These are phyloP conservation scores for Neofusicoccum parvum DNA, from an alignment of 2,329 filamentous ascomycete species.

Conservation along the genomic window DNA sequence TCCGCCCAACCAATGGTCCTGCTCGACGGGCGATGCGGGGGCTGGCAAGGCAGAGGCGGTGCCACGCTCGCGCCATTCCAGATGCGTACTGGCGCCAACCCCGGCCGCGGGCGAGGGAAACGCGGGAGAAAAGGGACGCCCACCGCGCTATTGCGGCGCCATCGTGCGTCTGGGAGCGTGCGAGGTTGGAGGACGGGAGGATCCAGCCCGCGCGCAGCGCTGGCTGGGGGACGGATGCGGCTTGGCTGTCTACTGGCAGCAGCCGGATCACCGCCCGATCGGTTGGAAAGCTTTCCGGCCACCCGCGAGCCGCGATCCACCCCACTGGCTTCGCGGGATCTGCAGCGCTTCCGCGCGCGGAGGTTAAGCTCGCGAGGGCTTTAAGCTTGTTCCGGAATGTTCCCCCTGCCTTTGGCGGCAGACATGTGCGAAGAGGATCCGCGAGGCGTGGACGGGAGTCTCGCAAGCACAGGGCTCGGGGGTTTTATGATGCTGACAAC, in stretches of 20 bases:
- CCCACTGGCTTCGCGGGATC: not conserved
- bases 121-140: too few relatives aligned
- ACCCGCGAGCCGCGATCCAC: constrained; percentile 5
- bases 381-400: not conserved
- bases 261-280: not conserved
- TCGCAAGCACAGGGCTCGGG: too few relatives aligned
- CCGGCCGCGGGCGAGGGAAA: not conserved
- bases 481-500: too few relatives aligned
- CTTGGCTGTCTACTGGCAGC: not conserved
- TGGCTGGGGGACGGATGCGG: not conserved
- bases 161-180: not conserved
- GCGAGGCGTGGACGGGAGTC: too few relatives aligned
- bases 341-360: not conserved
- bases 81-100: not conserved
- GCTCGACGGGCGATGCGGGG: not conserved
- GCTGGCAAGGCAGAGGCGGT: not conserved
- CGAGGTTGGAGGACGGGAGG: not conserved
- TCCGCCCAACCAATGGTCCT: not conserved
- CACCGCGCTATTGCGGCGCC: not conserved
- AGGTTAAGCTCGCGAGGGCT: too few relatives aligned
- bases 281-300: not conserved
- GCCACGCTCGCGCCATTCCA: not conserved
- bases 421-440: not conserved
- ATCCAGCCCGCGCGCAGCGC: not conserved
- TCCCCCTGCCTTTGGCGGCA: too few relatives aligned